Conservation (phyloP, 208 protist species). For the Trypanosoma cruzi region DNA sequence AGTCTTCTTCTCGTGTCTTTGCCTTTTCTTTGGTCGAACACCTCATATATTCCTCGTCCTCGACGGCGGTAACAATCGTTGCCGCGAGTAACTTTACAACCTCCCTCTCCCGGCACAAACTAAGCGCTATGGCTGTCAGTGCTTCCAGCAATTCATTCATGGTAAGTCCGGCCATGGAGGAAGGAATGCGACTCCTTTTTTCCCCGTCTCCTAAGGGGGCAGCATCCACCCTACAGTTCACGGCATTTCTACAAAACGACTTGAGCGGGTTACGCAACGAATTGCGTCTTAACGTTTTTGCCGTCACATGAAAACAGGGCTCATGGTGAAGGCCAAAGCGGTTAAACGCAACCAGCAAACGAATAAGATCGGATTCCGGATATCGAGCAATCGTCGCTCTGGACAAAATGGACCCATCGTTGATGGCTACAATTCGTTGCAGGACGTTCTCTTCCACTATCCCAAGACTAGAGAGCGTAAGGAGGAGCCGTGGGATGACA, state of each 20-base stretch:
- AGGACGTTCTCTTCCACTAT: constrained; percentile 57
- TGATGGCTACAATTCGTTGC: constrained; percentile 30
- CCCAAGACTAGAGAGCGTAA: constrained; percentile 51
- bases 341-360: constrained; percentile 58
- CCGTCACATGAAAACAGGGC: constrained; percentile 34
- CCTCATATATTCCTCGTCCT: neutral
- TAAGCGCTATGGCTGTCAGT: constrained; percentile 31
- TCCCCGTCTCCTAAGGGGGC: neutral
- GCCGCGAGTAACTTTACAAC: constrained; percentile 23
- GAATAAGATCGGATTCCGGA: constrained; percentile 39
- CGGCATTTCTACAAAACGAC: neutral
- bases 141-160: constrained; percentile 31
- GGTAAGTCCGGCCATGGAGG: constrained; percentile 8
- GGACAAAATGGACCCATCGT: neutral
- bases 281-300: constrained; percentile 23
- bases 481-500: constrained; percentile 44
- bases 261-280: constrained; percentile 23
- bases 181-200: neutral
- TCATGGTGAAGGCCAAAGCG: constrained; percentile 76
- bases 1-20: neutral
- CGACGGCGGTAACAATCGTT: constrained; percentile 2
- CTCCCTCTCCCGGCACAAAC: constrained; percentile 7
- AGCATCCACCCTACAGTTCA: neutral
- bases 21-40: neutral
- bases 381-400: constrained; percentile 38